phyloP scores from a whole-genome alignment of 2,329 filamentous ascomycete species.

The Colletotrichum sp. region DNA sequence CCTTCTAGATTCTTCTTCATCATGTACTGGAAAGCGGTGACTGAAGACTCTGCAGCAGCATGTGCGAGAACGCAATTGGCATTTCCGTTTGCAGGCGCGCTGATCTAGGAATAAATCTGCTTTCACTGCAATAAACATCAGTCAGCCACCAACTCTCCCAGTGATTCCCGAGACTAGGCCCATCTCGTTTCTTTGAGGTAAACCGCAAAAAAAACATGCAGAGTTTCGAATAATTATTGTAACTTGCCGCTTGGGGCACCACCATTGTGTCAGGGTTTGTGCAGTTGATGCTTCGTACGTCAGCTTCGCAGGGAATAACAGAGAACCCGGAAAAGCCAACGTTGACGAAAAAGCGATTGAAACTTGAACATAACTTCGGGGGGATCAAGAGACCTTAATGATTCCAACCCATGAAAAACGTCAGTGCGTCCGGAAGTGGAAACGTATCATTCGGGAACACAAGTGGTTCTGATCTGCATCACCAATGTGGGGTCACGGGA shows the following conservation, averaged over 20 bases:
- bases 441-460: not conserved
- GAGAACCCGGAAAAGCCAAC: not conserved
- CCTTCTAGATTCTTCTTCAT: not conserved
- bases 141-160: not conserved
- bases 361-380: not conserved
- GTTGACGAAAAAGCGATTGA: not conserved
- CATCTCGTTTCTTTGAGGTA: fast-evolving
- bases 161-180: fast-evolving
- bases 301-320: not conserved
- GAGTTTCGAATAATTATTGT: fast-evolving
- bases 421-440: not conserved
- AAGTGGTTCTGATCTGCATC: not conserved
- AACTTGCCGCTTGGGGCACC: not conserved
- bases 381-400: not conserved
- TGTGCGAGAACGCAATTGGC: not conserved
- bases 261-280: no score
- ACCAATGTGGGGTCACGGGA: not conserved
- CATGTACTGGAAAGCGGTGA: not conserved
- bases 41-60: not conserved
- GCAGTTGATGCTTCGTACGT: no score
- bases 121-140: not conserved
- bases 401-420: not conserved
- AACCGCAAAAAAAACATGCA: no score
- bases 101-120: fast-evolving
- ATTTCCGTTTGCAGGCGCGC: not conserved